phyloP scores from a whole-genome alignment of 2,329 filamentous ascomycete genomes.

The Paracoccidioides brasiliensis region DNA sequence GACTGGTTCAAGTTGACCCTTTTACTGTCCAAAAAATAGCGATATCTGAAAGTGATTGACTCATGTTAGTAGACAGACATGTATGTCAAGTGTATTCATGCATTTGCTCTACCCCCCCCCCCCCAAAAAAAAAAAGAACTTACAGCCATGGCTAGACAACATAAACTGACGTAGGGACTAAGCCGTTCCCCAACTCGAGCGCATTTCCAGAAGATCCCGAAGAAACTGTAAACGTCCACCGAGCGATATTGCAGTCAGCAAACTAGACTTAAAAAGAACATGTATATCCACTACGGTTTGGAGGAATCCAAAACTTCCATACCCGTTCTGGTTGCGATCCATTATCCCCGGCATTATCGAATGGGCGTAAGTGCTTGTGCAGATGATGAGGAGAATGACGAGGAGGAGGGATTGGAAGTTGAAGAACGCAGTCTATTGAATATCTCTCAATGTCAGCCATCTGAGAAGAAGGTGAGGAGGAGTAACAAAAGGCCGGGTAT shows the following conservation, averaged over 20 bases:
- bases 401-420: slow-evolving; percentile 96
- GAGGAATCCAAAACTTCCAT: slow-evolving; percentile 19
- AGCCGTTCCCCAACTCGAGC: slow-evolving; percentile 84
- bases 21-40: slow-evolving; percentile 13
- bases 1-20: background rate
- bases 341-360: slow-evolving; percentile 79
- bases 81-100: background rate
- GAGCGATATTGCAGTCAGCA: slow-evolving; percentile 4
- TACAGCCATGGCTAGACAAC: slow-evolving; percentile 89
- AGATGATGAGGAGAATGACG: slow-evolving; percentile 87
- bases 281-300: background rate
- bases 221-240: slow-evolving; percentile 39
- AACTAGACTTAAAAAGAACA: background rate
- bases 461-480: background rate
- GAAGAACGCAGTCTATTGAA: slow-evolving; percentile 75
- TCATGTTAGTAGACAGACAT: background rate
- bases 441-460: background rate
- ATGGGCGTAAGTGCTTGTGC: slow-evolving; percentile 89
- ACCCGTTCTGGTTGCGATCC: slow-evolving; percentile 88
- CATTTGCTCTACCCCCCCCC: background rate
- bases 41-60: slow-evolving; percentile 6
- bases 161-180: slow-evolving; percentile 90
- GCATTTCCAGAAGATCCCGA: slow-evolving; percentile 91
- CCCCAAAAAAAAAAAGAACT: too few species aligned
- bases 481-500: background rate